A percentile compares a stretch with the other conserved stretches of the same genome.
Conservation (phyloP, 2,329 filamentous ascomycete genomes). For the Colletotrichum spaethianum region DNA sequence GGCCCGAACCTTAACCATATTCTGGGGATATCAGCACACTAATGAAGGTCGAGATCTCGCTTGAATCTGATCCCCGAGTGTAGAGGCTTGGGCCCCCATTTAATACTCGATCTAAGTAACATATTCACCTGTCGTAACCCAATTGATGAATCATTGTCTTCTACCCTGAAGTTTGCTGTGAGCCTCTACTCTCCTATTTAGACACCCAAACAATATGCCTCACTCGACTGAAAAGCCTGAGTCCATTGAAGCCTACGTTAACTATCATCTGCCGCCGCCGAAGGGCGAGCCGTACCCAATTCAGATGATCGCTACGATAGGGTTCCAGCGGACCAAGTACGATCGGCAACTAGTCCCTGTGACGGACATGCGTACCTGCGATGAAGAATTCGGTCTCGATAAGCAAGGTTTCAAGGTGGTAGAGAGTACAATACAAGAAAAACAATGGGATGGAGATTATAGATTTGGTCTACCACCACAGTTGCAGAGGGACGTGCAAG, state of each 20-base stretch:
- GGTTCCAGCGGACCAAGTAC: conserved; percentile 5
- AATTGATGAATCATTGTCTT: neutral
- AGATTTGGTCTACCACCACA: conserved; percentile 8
- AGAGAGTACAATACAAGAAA: conserved; percentile 67
- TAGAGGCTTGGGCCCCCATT: neutral
- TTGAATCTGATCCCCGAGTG: neutral
- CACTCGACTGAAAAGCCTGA: neutral
- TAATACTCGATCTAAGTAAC: too few relatives aligned
- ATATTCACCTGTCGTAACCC: neutral
- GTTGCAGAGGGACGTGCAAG: conserved; percentile 25
- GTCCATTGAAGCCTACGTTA: neutral
- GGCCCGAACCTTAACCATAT: too few relatives aligned
- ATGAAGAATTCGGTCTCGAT: conserved; percentile 71
- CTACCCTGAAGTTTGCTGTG: neutral
- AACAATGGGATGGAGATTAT: conserved; percentile 52
- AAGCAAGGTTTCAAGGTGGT: conserved; percentile 69
- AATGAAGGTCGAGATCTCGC: too few relatives aligned
- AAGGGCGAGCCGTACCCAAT: neutral
- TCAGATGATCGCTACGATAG: neutral
- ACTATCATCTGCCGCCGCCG: neutral
- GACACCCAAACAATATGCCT: neutral
- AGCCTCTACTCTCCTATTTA: neutral
- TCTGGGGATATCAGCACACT: too few relatives aligned
- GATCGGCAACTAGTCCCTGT: neutral
- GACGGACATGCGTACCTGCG: neutral